phyloP scores from a whole-genome alignment of 345 rosid species.

The Gossypium bickii region DNA sequence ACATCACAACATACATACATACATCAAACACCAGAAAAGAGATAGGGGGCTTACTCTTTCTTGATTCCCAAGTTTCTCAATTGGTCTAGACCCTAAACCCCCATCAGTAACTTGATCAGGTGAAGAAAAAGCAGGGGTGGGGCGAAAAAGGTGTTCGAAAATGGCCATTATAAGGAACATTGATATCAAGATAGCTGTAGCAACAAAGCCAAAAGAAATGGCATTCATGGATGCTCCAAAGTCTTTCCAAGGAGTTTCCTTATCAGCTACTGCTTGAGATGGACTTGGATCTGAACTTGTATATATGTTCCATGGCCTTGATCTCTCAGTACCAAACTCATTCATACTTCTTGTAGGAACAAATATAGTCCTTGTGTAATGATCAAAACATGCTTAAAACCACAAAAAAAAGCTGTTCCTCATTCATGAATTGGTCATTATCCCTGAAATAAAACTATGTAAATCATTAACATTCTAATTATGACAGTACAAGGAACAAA shows the following conservation, averaged over 20 bases:
- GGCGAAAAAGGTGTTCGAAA: conserved; percentile 81
- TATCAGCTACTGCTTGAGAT: conserved; percentile 30
- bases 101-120: conserved; percentile 29
- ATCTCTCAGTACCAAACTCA: conserved; percentile 45
- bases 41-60: conserved; percentile 36
- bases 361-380: background rate
- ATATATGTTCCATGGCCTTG: conserved; percentile 56
- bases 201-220: conserved; percentile 82
- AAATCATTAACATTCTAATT: background rate
- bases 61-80: conserved; percentile 35
- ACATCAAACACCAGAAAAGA: background rate
- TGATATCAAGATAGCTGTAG: conserved; percentile 80
- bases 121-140: conserved; percentile 52
- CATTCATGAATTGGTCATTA: conserved; percentile 1
- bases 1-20: background rate
- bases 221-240: conserved; percentile 75
- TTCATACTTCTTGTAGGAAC: conserved; percentile 29
- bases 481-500: background rate
- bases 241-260: conserved; percentile 57
- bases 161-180: conserved; percentile 95
- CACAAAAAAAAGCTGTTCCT: background rate
- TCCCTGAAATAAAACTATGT: conserved; percentile 17
- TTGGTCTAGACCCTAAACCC: conserved; percentile 25
- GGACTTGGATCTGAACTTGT: conserved; percentile 38
- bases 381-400: conserved; percentile 12